Base-by-base conservation (phyloP, 345 rosid species). In the Eucalyptus sp. region DNA sequence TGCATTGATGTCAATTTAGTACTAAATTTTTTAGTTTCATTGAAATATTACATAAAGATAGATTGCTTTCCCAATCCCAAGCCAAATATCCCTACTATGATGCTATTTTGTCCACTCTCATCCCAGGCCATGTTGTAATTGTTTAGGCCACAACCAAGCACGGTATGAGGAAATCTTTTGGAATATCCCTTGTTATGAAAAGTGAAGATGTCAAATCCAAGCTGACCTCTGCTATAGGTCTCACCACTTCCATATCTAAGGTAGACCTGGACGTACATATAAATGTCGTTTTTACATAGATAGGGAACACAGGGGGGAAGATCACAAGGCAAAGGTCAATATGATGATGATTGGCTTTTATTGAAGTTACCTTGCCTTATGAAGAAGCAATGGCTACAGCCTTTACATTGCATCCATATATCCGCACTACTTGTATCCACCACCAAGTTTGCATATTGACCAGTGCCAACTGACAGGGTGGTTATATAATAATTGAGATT, bases 251-350 rank as follows among this genome's bases (percentile, higher is more conserved):
- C 76, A 64, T 13, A 64, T 64, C 18, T 31, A 14, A 64, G 10
- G 76, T 64, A n/a, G 58, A 52, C 24, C 4, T 18, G 0, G 24
- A 18, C 7, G 2, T 71, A 71, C 13, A 71, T 37, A 17, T 20
- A 37, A 71, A 71, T 68, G 12, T 68, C 2, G 13, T 33, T 33
- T 16, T 9, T 8, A 31, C 37, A 31, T 31, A 31, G 7, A 33
- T 0, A 2, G 6, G 25, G 44, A 68, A 33, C 80, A 66, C 12
- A 16, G 0, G 7, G 2, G 80, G 25, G 44, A 68, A 33, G 13
- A 68, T 68, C 25, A 68, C 44, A 33, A 71, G 81, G 44, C 12
- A 71, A 71, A 10, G 1, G 80, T 10, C 1, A 0, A 10, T 71
- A 71, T 10, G 46, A 71, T 71, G 22, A 24, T 10, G 27, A 71